phyloP scores from a whole-genome alignment of 176 grass and related monocot genomes.

The Eragrostis nindensis region DNA sequence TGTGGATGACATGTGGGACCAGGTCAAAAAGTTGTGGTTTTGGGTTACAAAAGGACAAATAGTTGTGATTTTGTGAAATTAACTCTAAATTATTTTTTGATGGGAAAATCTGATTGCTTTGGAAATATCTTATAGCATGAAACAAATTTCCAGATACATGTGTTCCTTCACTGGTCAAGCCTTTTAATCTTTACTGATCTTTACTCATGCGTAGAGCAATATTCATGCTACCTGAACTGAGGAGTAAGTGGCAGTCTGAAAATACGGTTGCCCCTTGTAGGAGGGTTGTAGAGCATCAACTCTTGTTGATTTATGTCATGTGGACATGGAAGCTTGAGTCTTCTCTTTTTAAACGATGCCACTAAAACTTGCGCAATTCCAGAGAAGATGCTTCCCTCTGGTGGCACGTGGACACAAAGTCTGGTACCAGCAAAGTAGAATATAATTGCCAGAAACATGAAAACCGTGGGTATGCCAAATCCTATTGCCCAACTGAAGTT shows the following conservation, averaged over 20 bases:
- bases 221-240: constrained; percentile 57
- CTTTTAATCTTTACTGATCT: too few relatives aligned
- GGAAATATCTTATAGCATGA: constrained; percentile 7
- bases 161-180: not conserved
- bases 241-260: constrained; percentile 66
- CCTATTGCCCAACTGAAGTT: constrained; percentile 70
- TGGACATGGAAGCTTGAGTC: constrained; percentile 48
- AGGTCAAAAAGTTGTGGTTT: too few relatives aligned
- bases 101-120: constrained; percentile 24
- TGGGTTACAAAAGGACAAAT: too few relatives aligned
- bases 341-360: constrained; percentile 62
- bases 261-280: constrained; percentile 25
- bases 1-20: too few relatives aligned
- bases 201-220: not conserved
- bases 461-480: constrained; percentile 59
- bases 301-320: constrained; percentile 57
- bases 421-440: constrained; percentile 60
- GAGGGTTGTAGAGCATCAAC: constrained; percentile 56
- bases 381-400: constrained; percentile 65
- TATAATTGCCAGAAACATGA: constrained; percentile 51
- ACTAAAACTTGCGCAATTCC: constrained; percentile 54
- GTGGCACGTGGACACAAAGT: constrained; percentile 59
- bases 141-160: constrained; percentile 26
- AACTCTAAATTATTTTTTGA: constrained; percentile 27
- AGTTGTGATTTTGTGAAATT: too few relatives aligned